Base-by-base conservation (phyloP, 805 yeast genomes). In the Grigorovia transvaalensis region DNA sequence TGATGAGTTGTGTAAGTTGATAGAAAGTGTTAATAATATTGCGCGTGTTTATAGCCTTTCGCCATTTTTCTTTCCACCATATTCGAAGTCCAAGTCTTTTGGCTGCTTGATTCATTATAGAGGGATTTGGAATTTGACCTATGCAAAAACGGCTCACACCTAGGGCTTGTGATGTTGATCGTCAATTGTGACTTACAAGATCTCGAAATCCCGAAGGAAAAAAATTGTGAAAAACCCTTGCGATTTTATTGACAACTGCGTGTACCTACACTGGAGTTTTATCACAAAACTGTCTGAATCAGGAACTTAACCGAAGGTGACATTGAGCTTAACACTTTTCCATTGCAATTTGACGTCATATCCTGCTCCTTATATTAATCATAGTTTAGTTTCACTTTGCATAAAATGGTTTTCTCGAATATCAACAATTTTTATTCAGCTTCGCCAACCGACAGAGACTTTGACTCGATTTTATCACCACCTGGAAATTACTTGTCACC, bases 401-500 rank as follows among this genome's bases (percentile, higher is more conserved):
- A 42, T 18, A 42, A 13, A 18, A 46, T 44, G n/a, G 50, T 54
- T 52, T 47, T 54, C 15, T 29, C 47, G 4, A 46, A 50, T 42
- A 17, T 23, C n/a, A 29, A 45, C 23, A 44, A 52, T 30, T 15
- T 50, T 29, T 30, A 30, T 23, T 50, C 23, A 27, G 47, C 46
- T 46, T 29, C 41, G 7, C 38, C 53, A 13, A 46, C 52, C 33
- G 54, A 43, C 13, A 52, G 46, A 17, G 55, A 50, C 4, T 47
- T 54, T 30, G 33, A 41, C 11, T 50, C 54, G 4, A 38, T 54
- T 29, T 48, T 56, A 38, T 52, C 59, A 33, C 54, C 60, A 30
- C 50, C 53, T 19, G 55, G 51, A 18, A 57, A 50, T 47, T 57
- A 53, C 48, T 30, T 60, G 18, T 58, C 64, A 29, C 62, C 62